Base-by-base conservation (phyloP, 1,284 basidiomycete genomes). In the Phlebopus sp. region DNA sequence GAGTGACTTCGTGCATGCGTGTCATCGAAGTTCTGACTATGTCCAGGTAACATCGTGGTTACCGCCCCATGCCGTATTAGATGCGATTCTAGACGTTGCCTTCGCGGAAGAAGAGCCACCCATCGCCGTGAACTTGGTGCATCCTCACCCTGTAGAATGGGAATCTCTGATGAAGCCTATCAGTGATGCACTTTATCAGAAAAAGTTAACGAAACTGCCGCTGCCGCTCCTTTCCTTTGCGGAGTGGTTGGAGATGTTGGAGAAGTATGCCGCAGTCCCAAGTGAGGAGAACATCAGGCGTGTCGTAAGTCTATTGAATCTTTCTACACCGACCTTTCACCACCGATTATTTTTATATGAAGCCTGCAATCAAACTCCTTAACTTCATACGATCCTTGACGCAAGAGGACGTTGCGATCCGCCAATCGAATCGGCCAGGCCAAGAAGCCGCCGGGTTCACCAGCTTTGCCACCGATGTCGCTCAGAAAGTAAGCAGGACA, bases 31-130 rank as follows among this genome's bases (percentile, higher is more conserved):
- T 8, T 5, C 31, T 31, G 10, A 38, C 17, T 18, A 19, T 42
- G 23, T 8, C 25, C 14, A 68, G 55, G 54, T 59, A 18, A 37
- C 52, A 0, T 59, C 62, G 5, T 69, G 60, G 62, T 50, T 69
- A 10, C 67, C 59, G n/a, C 51, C 55, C 14, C 49, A 61, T 17
- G 59, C 51, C 1, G 59, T 69, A 8, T 55, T 56, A 1, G 44
- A 48, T 15, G 57, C 56, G 23, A 59, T 63, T 31, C 39, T 60
- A 7, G 57, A 60, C 19, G 46, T 64, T n/a, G 54, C 55, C 1
- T 60, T 68, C 15, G 36, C 54, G 13, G 42, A 53, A 13, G 44
- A 53, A 9, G 21, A 27, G 13, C 52, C 58, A 5, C 48, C 52
- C 4, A 21, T 52, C 2, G 55, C 51, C 0, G 41, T 63, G 9